Base-by-base conservation (phyloP, 306 rosid genomes). In the Oxytropis ochrocephala region DNA sequence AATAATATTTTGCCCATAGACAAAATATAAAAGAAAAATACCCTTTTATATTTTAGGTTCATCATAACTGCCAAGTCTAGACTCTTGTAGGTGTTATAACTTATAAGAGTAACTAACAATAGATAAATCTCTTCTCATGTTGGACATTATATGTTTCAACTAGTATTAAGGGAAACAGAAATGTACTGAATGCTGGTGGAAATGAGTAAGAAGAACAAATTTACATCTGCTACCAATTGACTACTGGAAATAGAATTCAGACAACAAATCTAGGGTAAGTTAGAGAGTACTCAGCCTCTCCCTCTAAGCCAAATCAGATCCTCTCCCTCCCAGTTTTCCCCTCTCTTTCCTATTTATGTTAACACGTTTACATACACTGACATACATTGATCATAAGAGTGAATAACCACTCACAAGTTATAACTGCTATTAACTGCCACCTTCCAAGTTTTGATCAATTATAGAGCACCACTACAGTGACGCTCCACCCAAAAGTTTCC, bases 1-100 rank as follows among this genome's bases (percentile, higher is more conserved):
- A 64, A 33, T 36, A 63, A 71, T 64, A 78, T 64, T 16, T 46
- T 24, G 53, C 54, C 39, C 48, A 47, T 46, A 30, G 29, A 77
- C 35, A 36, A 8, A 12, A 71, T 33, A 48, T 41, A 60, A 61
- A 52, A 39, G 2, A 12, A 67, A 12, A 1, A 11, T 10, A 69
- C 10, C 52, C 30, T 42, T 62, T 8, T 24, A 68, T 48, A 49
- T 8, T 58, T 33, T 44, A 63, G 52, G 61, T 55, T 19, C 12
- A 35, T 35, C 50, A 14, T 18, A 69, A 61, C 10, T 24, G 70
- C 68, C 54, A 68, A 29, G 67, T 50, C 48, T 59, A 60, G 17
- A 67, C 29, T 75, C 24, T 18, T 30, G 21, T 7, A 39, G 59
- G 29, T 49, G 29, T 59, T 21, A 39, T 44, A 13, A 11, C 17